Evolutionary conservation across 768 basidiomycete genomes (phyloP), one percentile per base, ranked within the genome.

Genomic region (Boletus insuetus): DNA sequence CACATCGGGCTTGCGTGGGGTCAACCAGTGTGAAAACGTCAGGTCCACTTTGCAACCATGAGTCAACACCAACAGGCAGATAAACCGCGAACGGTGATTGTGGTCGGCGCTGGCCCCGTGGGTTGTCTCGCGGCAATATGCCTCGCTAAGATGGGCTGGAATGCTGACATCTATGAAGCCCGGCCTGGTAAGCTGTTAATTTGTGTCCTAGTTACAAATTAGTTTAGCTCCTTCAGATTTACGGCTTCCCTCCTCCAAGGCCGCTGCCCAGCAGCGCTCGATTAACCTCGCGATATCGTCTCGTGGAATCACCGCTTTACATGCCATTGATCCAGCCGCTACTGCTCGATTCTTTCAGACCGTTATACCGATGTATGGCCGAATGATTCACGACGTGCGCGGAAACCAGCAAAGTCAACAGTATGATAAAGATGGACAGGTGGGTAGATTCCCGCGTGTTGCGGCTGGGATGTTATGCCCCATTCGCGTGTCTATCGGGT

Each of bases 251-350:
- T 81, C 85, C 31, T 86, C 87, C 46, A 86, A 82, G 69, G 78
- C 79, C 43, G 78, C 75, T 51, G 73, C 80, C 29, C 82, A 85
- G 65, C 89, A 91, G 67, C 84, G 96, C 54, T 97, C 94, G 53
- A 97, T 98, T 73, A 98, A 98, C 75, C 79, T 98, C 51, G 95
- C 94, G 26, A 92, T 98, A 55, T 98, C 95, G 19, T 86, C 93
- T 54, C 85, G 96, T 42, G 96, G 95, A 59, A 87, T 98, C 53
- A 84, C 87, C 64, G 96, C 95, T 42, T 77, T 98, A 44, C 79
- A 86, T 64, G 83, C 86, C 51, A 82, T 99, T 59, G 89, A 95
- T 74, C 77, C 84, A 40, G 80, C 76, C 37, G 75, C 84, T 59
- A 83, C 89, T 24, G 78, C 83, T 51, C 78, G 84, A 57, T 88